Conservation (phyloP, 169 alveolate genomes). For the Eimeria maxima region DNA sequence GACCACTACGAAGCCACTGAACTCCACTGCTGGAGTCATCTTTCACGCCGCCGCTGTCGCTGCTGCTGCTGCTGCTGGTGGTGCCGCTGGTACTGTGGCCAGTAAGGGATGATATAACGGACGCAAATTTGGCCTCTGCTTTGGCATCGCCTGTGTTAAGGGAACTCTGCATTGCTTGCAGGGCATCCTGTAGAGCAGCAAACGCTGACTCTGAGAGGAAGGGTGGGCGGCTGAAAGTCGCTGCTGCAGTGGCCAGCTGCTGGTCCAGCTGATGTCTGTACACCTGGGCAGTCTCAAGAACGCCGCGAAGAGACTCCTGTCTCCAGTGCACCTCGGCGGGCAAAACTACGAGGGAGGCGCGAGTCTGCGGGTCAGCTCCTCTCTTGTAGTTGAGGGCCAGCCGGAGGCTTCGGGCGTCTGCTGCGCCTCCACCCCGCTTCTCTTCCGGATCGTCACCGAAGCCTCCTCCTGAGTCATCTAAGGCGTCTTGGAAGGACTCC, state of each 20-base stretch:
- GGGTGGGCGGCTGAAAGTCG: constrained; percentile 39
- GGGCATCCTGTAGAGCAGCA: constrained; percentile 51
- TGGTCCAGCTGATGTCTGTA: constrained; percentile 47
- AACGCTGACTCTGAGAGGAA: constrained; percentile 46
- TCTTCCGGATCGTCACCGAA: background rate
- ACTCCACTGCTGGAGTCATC: background rate
- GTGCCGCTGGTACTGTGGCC: background rate
- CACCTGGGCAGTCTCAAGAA: constrained; percentile 36
- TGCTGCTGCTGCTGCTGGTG: constrained; percentile 17
- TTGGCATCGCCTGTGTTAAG: constrained; percentile 1
- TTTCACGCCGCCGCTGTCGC: background rate
- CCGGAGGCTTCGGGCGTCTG: constrained; percentile 9
- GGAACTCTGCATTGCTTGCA: constrained; percentile 52
- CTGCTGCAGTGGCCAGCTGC: constrained; percentile 19
- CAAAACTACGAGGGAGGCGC: background rate
- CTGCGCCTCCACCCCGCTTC: background rate
- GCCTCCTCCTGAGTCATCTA: constrained; percentile 5
- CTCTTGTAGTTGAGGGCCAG: background rate
- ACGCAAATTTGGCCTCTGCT: background rate
- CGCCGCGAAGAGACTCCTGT: constrained; percentile 33
- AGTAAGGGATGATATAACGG: background rate
- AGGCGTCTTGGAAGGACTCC: constrained; percentile 19
- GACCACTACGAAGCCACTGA: constrained; percentile 8
- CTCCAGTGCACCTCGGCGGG: constrained; percentile 71
- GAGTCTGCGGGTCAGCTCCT: background rate